Conservation (phyloP, 2,329 filamentous ascomycete genomes). For the Penicillium frequentans region DNA sequence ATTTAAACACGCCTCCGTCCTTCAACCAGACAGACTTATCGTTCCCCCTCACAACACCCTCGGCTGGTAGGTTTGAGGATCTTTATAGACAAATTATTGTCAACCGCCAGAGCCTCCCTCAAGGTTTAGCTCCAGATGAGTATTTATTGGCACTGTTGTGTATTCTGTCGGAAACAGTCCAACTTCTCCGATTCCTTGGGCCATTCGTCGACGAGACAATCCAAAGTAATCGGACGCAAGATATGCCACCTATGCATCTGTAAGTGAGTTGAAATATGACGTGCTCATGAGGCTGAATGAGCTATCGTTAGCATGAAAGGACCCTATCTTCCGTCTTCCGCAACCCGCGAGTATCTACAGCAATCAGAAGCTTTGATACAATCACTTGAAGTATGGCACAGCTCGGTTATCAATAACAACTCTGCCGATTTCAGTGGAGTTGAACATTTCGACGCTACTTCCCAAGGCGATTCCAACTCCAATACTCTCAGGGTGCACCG, state of each 20-base stretch:
- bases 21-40: not conserved
- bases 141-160: not conserved
- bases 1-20: not conserved
- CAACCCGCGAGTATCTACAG: not conserved
- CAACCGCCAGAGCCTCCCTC: not conserved
- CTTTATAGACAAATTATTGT: not conserved
- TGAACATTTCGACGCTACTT: not conserved
- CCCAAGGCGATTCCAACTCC: not conserved
- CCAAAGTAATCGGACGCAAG: not conserved
- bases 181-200: not conserved
- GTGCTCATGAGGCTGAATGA: not conserved
- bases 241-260: not conserved
- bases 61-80: not conserved
- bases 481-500: not conserved
- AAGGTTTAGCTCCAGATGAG: not conserved
- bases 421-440: not conserved
- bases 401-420: not conserved
- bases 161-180: not conserved
- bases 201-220: not conserved
- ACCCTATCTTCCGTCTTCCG: not conserved
- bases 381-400: not conserved
- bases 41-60: not conserved
- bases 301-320: not conserved
- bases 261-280: not conserved
- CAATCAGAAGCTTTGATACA: not conserved